Evolutionary conservation across 139 green algal genomes (phyloP).

Genomic region (Trebouxia sp.): DNA sequence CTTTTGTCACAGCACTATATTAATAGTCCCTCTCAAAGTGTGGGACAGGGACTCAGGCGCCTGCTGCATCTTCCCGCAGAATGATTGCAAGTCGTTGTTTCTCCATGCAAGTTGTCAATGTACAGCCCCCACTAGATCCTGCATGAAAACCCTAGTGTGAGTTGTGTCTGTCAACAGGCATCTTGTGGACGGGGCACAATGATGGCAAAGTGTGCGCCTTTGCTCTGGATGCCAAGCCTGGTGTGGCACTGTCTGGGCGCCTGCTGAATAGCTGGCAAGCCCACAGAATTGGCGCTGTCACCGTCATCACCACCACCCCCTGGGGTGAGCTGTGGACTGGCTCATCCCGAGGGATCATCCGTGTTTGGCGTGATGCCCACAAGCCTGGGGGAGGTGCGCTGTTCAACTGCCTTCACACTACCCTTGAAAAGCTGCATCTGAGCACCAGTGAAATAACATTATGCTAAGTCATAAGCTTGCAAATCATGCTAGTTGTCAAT

Average conservation of each 20-base stretch:
- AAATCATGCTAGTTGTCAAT: too few species aligned
- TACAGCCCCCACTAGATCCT: not conserved
- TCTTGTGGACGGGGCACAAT: constrained; percentile 59
- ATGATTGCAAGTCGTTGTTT: not conserved
- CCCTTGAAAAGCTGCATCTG: not conserved
- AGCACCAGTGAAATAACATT: too few species aligned
- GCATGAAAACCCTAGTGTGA: not conserved
- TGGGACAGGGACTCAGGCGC: not conserved
- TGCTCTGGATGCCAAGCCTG: constrained; percentile 24
- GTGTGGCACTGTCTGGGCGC: constrained; percentile 18
- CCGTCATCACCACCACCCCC: constrained; percentile 43
- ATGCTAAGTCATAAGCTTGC: too few species aligned
- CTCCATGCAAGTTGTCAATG: not conserved
- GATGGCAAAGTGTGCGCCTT: constrained; percentile 54
- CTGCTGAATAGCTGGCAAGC: constrained; percentile 36
- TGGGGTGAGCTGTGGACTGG: constrained; percentile 75
- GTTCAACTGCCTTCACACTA: not conserved
- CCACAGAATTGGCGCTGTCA: constrained; percentile 42
- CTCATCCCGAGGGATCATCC: constrained; percentile 53
- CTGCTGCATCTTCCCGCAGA: not conserved
- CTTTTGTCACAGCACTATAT: too few species aligned
- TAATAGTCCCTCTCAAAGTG: not conserved
- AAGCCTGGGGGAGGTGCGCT: not conserved
- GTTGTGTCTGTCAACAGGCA: not conserved
- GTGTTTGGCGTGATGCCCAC: constrained; percentile 43